Conservation (phyloP, 305 asterid genomes). For the Fraxinus platypoda region DNA sequence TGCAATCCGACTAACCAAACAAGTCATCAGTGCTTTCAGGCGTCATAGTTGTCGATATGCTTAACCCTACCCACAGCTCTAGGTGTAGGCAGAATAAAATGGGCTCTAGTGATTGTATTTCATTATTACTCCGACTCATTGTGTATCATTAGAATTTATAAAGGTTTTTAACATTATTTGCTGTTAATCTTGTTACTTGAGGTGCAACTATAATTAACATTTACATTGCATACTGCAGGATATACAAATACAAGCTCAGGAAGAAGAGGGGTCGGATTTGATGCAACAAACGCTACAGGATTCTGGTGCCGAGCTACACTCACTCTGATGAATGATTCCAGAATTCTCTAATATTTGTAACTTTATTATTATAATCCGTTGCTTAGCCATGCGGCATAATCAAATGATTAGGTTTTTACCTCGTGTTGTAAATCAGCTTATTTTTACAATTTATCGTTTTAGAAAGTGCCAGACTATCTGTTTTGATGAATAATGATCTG, state of each 20-base stretch:
- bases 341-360: slow-evolving; percentile 22
- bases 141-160: background rate
- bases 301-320: slow-evolving; percentile 20
- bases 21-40: background rate
- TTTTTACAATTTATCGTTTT: background rate
- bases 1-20: background rate
- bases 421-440: slow-evolving; percentile 27
- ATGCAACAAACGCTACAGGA: slow-evolving; percentile 49
- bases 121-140: background rate
- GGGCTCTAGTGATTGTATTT: background rate
- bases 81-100: background rate
- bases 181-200: background rate
- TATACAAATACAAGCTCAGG: slow-evolving; percentile 52
- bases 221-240: slow-evolving; percentile 45
- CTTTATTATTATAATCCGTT: slow-evolving; percentile 18
- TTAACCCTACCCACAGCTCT: background rate
- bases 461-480: slow-evolving; percentile 19
- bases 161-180: background rate
- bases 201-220: slow-evolving; percentile 8
- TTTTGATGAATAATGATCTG: slow-evolving; percentile 32
- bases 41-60: background rate
- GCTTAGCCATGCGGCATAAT: slow-evolving; percentile 18
- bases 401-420: background rate
- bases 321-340: slow-evolving; percentile 18
- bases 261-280: slow-evolving; percentile 57